Evolutionary conservation across 495 filamentous ascomycete genomes (phyloP).

Genomic region (Podospora sp.): DNA sequence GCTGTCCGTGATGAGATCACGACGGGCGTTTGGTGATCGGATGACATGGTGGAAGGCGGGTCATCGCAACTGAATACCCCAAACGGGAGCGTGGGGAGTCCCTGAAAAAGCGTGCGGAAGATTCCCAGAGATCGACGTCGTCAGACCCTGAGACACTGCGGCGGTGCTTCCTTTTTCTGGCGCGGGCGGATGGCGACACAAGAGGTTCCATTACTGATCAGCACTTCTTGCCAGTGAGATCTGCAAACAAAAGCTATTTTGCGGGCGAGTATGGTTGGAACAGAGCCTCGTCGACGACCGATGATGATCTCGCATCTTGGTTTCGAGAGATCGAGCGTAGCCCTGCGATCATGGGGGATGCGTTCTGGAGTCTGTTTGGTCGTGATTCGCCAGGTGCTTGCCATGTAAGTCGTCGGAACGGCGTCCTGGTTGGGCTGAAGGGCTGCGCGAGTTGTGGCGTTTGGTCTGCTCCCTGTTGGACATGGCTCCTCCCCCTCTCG

Average conservation of each 20-base stretch:
- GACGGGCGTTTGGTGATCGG: neutral
- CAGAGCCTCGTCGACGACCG: constrained; percentile 26
- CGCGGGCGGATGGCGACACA: neutral
- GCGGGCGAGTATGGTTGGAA: constrained; percentile 59
- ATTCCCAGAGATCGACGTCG: neutral
- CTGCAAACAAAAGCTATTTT: constrained; percentile 49
- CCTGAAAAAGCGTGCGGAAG: neutral
- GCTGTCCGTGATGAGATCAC: neutral
- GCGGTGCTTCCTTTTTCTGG: neutral
- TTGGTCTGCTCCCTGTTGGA: neutral
- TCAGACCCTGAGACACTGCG: neutral
- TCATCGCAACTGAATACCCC: neutral
- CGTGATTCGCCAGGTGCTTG: constrained; percentile 53
- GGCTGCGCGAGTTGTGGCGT: neutral
- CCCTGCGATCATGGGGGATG: constrained; percentile 46
- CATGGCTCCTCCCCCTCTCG: neutral
- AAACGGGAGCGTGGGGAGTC: neutral
- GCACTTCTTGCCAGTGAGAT: constrained; percentile 20
- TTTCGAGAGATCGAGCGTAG: constrained; percentile 48
- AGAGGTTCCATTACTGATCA: constrained; percentile 3
- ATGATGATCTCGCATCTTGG: constrained; percentile 45
- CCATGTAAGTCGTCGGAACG: constrained; percentile 35
- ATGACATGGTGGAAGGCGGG: neutral
- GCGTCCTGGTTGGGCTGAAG: neutral
- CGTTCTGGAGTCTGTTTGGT: constrained; percentile 57